Conservation (phyloP, 192 early-diverging fungal genomes). For the Umbelopsis sp. region DNA sequence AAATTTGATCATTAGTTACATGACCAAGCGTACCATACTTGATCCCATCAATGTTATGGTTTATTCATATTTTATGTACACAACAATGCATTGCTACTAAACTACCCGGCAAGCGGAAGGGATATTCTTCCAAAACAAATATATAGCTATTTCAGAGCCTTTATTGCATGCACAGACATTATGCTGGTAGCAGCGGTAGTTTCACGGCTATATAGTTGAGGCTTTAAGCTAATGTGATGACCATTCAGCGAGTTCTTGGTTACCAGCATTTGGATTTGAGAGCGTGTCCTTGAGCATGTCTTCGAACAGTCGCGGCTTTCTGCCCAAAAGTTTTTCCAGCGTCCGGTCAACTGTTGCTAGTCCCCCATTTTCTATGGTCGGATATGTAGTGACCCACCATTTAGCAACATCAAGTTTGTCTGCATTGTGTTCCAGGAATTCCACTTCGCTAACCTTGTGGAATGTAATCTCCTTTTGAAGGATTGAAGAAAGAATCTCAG, state of each 20-base stretch:
- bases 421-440: background rate
- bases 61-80: too few species aligned
- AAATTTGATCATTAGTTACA: too few species aligned
- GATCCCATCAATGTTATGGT: too few species aligned
- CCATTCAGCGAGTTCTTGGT: background rate
- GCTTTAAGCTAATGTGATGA: background rate
- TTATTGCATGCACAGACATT: too few species aligned
- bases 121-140: too few species aligned
- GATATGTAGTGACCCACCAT: conserved; percentile 2
- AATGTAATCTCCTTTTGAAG: background rate
- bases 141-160: too few species aligned
- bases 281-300: background rate
- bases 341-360: background rate
- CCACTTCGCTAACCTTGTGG: background rate
- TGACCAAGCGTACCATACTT: too few species aligned
- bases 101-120: too few species aligned
- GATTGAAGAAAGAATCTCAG: background rate
- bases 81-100: too few species aligned
- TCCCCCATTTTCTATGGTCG: background rate
- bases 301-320: background rate
- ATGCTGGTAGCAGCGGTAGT: too few species aligned
- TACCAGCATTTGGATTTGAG: background rate
- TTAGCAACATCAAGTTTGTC: background rate
- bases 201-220: background rate
- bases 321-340: background rate